These are phyloP conservation scores for Aspergillus vadensis DNA, from an alignment of 2,329 filamentous ascomycete species.

Conservation along the genomic window DNA sequence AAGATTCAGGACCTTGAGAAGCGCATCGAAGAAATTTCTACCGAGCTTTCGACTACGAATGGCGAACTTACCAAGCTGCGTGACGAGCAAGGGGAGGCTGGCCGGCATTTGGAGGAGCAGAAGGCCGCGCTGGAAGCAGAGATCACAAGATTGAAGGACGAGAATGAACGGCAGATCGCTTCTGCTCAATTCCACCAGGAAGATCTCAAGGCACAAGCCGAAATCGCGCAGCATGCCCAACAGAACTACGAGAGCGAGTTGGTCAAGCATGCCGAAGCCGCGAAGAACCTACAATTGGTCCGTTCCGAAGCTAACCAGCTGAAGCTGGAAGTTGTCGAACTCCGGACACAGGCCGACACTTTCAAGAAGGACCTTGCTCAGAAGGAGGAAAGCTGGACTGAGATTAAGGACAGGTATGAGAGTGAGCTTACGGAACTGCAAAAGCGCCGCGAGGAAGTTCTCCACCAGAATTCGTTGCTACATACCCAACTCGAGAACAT, in stretches of 20 bases:
- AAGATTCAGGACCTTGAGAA: slow-evolving; percentile 80
- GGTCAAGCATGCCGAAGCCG: slow-evolving; percentile 93
- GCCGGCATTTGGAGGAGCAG: slow-evolving; percentile 74
- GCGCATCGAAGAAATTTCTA: slow-evolving; percentile 78
- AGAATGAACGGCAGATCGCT: slow-evolving; percentile 76
- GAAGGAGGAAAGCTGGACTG: slow-evolving; percentile 84
- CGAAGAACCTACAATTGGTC: slow-evolving; percentile 76
- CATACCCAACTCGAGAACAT: slow-evolving; percentile 87
- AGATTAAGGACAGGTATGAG: slow-evolving; percentile 77
- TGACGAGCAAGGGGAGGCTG: slow-evolving; percentile 75
- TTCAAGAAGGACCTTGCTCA: slow-evolving; percentile 76
- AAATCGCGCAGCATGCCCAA: slow-evolving; percentile 90
- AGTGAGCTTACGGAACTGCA: slow-evolving; percentile 79
- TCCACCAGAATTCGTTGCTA: slow-evolving; percentile 85
- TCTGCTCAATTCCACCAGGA: slow-evolving; percentile 84
- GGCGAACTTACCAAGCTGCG: slow-evolving; percentile 78
- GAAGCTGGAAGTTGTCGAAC: slow-evolving; percentile 73
- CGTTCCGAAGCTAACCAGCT: slow-evolving; percentile 80
- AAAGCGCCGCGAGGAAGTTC: slow-evolving; percentile 77
- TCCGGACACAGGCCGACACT: slow-evolving; percentile 81
- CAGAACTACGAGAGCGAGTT: slow-evolving; percentile 94
- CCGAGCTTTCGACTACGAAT: slow-evolving; percentile 80
- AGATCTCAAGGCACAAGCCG: slow-evolving; percentile 87
- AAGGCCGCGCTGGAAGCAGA: slow-evolving; percentile 78
- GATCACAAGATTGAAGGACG: slow-evolving; percentile 77